A percentile compares a stretch with the other conserved stretches of the same genome.
phyloP scores from a whole-genome alignment of 2,329 filamentous ascomycete species.

The Drechslerella coelobrocha region DNA sequence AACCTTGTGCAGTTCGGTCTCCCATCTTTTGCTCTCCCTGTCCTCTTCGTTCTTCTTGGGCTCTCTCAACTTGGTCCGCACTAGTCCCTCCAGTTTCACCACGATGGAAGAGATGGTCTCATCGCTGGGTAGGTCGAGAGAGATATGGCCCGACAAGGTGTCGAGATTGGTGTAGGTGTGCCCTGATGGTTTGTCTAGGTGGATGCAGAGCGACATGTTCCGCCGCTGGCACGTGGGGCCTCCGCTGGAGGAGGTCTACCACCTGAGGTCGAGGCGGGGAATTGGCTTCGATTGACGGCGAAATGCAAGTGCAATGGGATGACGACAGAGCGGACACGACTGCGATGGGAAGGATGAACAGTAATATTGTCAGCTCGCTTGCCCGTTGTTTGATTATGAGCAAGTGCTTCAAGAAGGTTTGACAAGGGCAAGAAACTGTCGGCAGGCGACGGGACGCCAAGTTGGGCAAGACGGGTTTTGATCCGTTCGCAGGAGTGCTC shows the following conservation, averaged over 20 bases:
- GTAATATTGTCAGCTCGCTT: background rate
- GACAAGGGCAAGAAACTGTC: background rate
- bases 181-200: conserved; percentile 46
- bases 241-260: background rate
- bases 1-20: conserved; percentile 64
- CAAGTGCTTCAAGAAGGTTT: background rate
- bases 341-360: background rate
- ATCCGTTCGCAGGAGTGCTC: no score
- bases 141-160: conserved; percentile 57
- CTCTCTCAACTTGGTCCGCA: conserved; percentile 67
- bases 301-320: background rate
- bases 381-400: background rate
- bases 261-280: background rate
- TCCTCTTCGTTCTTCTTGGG: conserved; percentile 56
- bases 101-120: conserved; percentile 66
- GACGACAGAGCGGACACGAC: background rate
- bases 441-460: conserved; percentile 5
- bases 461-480: conserved; percentile 1
- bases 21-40: conserved; percentile 58
- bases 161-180: conserved; percentile 50
- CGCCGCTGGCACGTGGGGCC: conserved; percentile 15
- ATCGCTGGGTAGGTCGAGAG: conserved; percentile 60
- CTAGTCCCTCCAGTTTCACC: conserved; percentile 84
- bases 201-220: conserved; percentile 50
- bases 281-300: background rate